Percentiles rank a stretch among this genome's conserved stretches.
These are phyloP conservation scores for Sideroxylon spinosum DNA, from an alignment of 179 eudicot genomes.

Conservation along the genomic window DNA sequence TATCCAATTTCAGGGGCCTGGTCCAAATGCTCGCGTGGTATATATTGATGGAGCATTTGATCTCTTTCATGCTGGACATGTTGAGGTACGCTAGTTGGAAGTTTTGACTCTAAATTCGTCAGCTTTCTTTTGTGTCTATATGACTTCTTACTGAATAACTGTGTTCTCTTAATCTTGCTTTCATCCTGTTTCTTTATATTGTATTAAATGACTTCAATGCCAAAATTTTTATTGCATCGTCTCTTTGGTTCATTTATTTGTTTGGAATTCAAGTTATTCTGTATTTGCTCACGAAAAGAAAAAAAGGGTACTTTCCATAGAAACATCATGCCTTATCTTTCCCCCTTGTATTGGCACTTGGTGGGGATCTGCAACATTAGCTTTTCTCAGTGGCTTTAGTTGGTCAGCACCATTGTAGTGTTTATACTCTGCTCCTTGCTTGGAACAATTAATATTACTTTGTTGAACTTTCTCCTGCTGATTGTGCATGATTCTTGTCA, in stretches of 20 bases:
- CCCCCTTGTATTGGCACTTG: background rate
- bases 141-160: background rate
- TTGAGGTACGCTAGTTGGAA: slow-evolving; percentile 55
- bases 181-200: background rate
- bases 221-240: background rate
- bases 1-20: slow-evolving; percentile 59
- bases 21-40: slow-evolving; percentile 88
- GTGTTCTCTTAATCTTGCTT: background rate
- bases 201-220: background rate
- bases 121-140: background rate
- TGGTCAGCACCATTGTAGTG: background rate
- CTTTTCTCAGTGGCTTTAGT: background rate
- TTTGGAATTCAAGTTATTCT: background rate
- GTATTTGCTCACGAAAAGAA: background rate
- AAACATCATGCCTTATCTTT: background rate
- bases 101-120: background rate
- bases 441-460: background rate
- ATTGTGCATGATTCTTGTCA: background rate
- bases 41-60: slow-evolving; percentile 98
- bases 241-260: background rate
- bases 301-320: background rate
- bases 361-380: background rate
- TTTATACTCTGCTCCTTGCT: background rate
- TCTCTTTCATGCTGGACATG: slow-evolving; percentile 99
- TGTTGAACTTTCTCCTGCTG: background rate